These are phyloP conservation scores for Heliamphora pulchella DNA, from an alignment of 179 eudicot species.

Conservation along the genomic window DNA sequence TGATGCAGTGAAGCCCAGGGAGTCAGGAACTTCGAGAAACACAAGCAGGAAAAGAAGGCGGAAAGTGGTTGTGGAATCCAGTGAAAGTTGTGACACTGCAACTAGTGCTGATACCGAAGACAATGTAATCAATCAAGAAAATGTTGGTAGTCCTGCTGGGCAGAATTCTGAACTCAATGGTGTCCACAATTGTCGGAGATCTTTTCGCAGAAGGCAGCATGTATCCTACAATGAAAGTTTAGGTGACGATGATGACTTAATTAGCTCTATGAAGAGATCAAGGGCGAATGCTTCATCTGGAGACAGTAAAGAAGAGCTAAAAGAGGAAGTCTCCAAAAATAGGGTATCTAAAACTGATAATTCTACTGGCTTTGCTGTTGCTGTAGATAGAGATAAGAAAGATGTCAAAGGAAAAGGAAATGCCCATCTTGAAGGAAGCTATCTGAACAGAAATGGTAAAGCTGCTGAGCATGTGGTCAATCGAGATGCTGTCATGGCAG, in stretches of 20 bases:
- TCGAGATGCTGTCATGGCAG: conserved; percentile 10
- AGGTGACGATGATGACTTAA: conserved; percentile 17
- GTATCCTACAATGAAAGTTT: conserved; percentile 24
- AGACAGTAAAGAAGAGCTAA: conserved; percentile 11
- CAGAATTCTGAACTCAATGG: conserved; percentile 12
- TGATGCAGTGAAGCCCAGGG: conserved; percentile 14
- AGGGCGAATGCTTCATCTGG: conserved; percentile 1
- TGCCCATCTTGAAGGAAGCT: conserved; percentile 9
- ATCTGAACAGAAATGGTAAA: conserved; percentile 8
- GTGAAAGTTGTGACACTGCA: conserved; percentile 29
- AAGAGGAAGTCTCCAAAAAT: conserved; percentile 4
- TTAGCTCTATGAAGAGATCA: conserved; percentile 19
- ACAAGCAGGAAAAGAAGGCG: conserved; percentile 23
- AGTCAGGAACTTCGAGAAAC: conserved; percentile 8
- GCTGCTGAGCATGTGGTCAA: background rate
- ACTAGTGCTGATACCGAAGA: conserved; percentile 23
- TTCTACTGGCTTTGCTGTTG: conserved; percentile 16
- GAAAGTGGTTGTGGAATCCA: conserved; percentile 25
- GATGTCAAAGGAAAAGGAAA: conserved; percentile 14
- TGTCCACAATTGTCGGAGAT: conserved; percentile 15
- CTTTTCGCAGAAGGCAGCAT: conserved; percentile 23
- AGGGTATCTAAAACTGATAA: conserved; percentile 7
- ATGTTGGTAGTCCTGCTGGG: conserved; percentile 5
- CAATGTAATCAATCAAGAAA: conserved; percentile 9
- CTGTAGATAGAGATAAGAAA: conserved; percentile 11